Conservation (phyloP, 1,284 basidiomycete genomes). For the Apiotrichum akiyoshidainum region DNA sequence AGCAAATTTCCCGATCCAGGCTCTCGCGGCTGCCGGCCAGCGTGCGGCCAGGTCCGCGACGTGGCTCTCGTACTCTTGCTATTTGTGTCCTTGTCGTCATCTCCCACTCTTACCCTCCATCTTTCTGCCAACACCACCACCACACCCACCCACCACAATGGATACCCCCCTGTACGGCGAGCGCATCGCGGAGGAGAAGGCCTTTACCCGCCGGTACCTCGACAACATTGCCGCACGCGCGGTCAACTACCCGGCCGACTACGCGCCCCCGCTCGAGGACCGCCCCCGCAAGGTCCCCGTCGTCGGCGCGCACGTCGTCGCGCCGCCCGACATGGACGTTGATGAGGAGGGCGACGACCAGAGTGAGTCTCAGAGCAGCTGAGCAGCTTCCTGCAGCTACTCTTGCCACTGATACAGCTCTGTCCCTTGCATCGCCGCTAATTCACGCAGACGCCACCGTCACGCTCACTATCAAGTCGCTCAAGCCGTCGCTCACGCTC, state of each 20-base stretch:
- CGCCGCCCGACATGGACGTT: slow-evolving; percentile 40
- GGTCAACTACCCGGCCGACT: slow-evolving; percentile 68
- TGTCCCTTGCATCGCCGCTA: too few species aligned
- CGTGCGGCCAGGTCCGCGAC: too few species aligned
- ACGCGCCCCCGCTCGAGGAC: slow-evolving; percentile 68
- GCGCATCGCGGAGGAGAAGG: slow-evolving; percentile 58
- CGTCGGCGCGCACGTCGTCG: slow-evolving; percentile 55
- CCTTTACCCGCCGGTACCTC: slow-evolving; percentile 69
- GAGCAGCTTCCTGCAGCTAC: too few species aligned
- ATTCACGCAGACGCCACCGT: slow-evolving; percentile 55
- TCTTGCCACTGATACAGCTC: too few species aligned
- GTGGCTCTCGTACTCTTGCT: too few species aligned
- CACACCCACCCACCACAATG: slow-evolving; percentile 13
- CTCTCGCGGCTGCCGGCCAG: too few species aligned
- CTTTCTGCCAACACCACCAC: not conserved
- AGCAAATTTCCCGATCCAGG: not conserved
- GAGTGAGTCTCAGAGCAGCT: slow-evolving; percentile 23
- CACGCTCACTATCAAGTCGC: slow-evolving; percentile 76
- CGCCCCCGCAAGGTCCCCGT: slow-evolving; percentile 70
- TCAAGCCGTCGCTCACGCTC: slow-evolving; percentile 77
- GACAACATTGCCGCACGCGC: slow-evolving; percentile 67
- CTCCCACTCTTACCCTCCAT: not conserved
- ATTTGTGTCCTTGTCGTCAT: too few species aligned
- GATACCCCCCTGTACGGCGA: slow-evolving; percentile 52
- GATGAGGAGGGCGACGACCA: slow-evolving; percentile 27